Evolutionary conservation across 805 yeast species (phyloP), one percentile per base, ranked within the genome.

Genomic region (Blastobotrys peoriensis): DNA sequence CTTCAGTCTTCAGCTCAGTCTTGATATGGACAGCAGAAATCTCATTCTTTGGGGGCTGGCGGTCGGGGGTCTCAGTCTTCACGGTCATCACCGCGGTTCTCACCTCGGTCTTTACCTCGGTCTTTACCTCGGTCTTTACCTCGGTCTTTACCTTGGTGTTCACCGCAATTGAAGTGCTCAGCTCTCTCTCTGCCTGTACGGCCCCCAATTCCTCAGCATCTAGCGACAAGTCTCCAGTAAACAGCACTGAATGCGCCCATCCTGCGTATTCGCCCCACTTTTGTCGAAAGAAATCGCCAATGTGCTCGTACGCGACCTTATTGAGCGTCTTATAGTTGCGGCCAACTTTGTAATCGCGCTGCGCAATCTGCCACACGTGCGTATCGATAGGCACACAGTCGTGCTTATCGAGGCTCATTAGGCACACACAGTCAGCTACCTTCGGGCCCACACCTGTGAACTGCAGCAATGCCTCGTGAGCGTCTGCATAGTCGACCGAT

Each of bases 241-340:
- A 89, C 46, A 89, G 69, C 8, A 91, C 87, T n/a, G 91, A 83
- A 58, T 91, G 98, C 0, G 98, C 98, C 98, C 98, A 93, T 0
- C 98, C 98, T 1, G 98, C 97, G 60, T 83, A 84, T 1, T 75
- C 76, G 0, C 96, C 97, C 91, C 96, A 93, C 36, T 80, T 65
- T 0, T 71, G 70, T 37, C 73, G 70, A 60, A 91, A 81, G 59
- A 73, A 76, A 5, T 59, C 56, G 36, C 87, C 70, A 4, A 87
- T 82, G 18, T 71, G 68, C 33, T 67, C 73, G 58, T 83, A 82
- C 3, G 73, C 62, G 22, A 65, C 70, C 40, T 71, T 71, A 48
- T 70, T 78, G 62, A 83, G 62, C 1, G 76, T 63, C 45, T 71
- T 74, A 16, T 57, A 51, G 20, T 60, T 58, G 19, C 66, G 47